Base-by-base conservation (phyloP, 2,329 filamentous ascomycete genomes). In the Arthrobotrys pseudoclavata region DNA sequence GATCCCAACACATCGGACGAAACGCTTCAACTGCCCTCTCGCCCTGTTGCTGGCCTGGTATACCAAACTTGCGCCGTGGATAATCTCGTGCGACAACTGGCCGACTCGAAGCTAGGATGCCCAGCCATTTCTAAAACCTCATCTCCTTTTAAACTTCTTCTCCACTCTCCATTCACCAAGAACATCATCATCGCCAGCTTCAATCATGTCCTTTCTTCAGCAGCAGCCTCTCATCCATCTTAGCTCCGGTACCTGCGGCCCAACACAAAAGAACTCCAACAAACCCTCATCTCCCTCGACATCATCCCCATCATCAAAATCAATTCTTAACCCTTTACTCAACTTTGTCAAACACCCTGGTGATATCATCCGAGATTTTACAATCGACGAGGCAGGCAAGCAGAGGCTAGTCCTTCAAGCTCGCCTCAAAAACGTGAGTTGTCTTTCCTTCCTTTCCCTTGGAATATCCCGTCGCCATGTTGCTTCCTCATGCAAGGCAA, bases 371-470 rank as follows among this genome's bases (percentile, higher is more conserved):
- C 48, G 72, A 4, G 64, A 76, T 40, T 76, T 76, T 42, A 62
- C 72, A 24, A 69, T 76, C 66, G 72, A 76, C 52, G 72, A 76
- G 66, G 66, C 50, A 3, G 72, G 72, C 60, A 76, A 70, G 52
- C 72, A 76, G 34, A 61, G 72, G 53, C 72, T 76, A 66, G 66
- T 76, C 12, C 72, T 76, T 13, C 72, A 76, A 67, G 72, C 72
- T 42, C 72, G 66, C 42, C 52, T 76, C 26, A 76, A 76, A 26
- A 76, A 70, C 61, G 72, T 76, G 66, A 76, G 72, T 63, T 52
- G 22, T 74, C 68, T 31, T 18, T 60, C 48, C 40, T 34, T 20
- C 34, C 15, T 18, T 45, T 52, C 50, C 13, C 26, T 34, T 15
- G 10, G 7, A 15, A 20, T 40, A 31, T 48, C 48, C 37, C 48